Base-by-base conservation (phyloP, 2,329 filamentous ascomycete genomes). In the Periglandula ipomoeae region DNA sequence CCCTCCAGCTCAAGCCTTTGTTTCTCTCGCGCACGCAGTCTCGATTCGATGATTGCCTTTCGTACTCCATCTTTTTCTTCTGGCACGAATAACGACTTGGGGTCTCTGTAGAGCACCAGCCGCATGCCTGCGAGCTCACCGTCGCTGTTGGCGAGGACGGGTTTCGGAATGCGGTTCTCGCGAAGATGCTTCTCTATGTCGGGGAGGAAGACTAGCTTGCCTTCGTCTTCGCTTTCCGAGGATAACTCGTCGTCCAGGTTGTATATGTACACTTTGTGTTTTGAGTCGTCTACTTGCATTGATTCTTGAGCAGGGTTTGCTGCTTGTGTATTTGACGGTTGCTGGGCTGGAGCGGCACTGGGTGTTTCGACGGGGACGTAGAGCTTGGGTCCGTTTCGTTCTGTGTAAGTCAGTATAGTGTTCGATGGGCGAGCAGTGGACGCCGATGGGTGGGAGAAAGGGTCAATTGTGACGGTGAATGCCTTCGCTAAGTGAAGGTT, bases 201-300 rank as follows among this genome's bases (percentile, higher is more conserved):
- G 0, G 89, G 83, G 1, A 95, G 76, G 70, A 96, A 89, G 61
- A 90, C 75, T 42, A 94, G 76, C 55, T 72, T 76, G 56, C 78
- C 76, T 52, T 76, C 73, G 49, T 52, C 53, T 11, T 65, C 63
- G 56, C 56, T 66, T 52, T 67, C 68, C 7, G 70, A 71, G 13
- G 84, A 84, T 27, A 97, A 78, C 68, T 97, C 91, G 58, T 85
- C 85, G 62, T 95, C 89, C 9, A 98, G 74, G 66, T 94, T 83
- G 71, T 90, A 84, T 58, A 98, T 89, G 73, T 93, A 96, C 52
- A 96, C 81, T 61, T 85, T 87, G 70, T 95, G 76, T 59, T 87
- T 86, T 27, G 87, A 84, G 67, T 95, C 84, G 68, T 97, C 90
- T 52, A 97, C 64, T 50, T 85, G 78, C 91, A 97, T 96, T 49